These are phyloP conservation scores for Carex myosuroides DNA, from an alignment of 176 grass and related monocot genomes.

Conservation along the genomic window DNA sequence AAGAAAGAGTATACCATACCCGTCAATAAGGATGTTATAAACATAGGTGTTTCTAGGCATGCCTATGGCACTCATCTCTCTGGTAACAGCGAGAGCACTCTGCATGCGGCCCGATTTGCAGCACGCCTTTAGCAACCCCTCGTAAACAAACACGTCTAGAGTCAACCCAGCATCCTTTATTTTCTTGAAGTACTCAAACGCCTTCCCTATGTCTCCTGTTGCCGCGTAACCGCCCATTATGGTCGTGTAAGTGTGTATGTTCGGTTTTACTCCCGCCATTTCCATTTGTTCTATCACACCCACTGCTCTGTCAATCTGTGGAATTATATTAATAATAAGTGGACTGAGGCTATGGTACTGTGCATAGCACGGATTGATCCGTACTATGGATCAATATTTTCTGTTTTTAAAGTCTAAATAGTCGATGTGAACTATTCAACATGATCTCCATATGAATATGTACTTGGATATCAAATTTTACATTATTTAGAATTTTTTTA, in stretches of 20 bases:
- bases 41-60: conserved; percentile 87
- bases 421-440: no score
- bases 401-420: no score
- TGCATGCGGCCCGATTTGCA: conserved; percentile 98
- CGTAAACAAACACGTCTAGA: conserved; percentile 85
- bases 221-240: conserved; percentile 91
- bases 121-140: conserved; percentile 80
- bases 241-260: conserved; percentile 77
- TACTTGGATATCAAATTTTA: no score
- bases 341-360: no score
- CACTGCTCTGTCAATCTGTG: conserved; percentile 68
- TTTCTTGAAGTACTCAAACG: conserved; percentile 91
- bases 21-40: conserved; percentile 94
- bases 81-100: conserved; percentile 78
- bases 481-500: no score
- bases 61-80: conserved; percentile 74
- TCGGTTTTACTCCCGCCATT: conserved; percentile 55
- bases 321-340: conserved; percentile 17
- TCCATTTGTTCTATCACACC: conserved; percentile 78
- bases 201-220: conserved; percentile 68
- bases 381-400: no score
- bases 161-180: conserved; percentile 77
- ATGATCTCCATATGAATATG: no score
- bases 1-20: conserved; percentile 39
- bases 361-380: no score